Percentiles rank a stretch among this genome's conserved stretches.
Evolutionary conservation across 129 eudicot genomes (phyloP).

Genomic region (Lactuca sativa): DNA sequence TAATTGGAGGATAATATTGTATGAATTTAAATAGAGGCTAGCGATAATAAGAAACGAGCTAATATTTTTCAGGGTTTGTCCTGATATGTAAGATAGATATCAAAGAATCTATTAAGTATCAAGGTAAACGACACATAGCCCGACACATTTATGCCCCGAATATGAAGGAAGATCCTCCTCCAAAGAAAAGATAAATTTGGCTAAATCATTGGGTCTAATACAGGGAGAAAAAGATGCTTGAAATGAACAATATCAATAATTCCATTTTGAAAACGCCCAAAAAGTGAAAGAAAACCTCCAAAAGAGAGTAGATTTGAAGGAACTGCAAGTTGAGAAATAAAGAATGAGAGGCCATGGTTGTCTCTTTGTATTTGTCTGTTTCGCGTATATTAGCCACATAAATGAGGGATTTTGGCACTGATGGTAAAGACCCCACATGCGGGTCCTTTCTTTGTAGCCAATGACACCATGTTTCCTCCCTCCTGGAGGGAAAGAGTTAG

Average conservation of each 20-base stretch:
- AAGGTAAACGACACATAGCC: constrained; percentile 36
- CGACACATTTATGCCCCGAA: constrained; percentile 47
- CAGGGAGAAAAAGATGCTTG: constrained; percentile 29
- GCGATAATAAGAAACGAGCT: constrained; percentile 3
- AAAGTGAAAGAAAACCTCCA: constrained; percentile 29
- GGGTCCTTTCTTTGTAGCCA: constrained; percentile 20
- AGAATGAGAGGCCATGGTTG: constrained; percentile 34
- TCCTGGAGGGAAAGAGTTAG: constrained; percentile 16
- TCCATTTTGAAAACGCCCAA: constrained; percentile 25
- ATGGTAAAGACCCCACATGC: constrained; percentile 26
- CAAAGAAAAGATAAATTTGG: constrained; percentile 32
- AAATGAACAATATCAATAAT: constrained; percentile 30
- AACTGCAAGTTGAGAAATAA: constrained; percentile 23
- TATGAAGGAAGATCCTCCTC: constrained; percentile 55
- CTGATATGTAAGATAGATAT: constrained; percentile 6
- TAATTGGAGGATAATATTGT: constrained; percentile 19
- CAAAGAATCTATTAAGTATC: constrained; percentile 20
- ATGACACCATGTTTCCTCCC: constrained; percentile 26
- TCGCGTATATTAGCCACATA: constrained; percentile 25
- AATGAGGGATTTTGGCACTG: constrained; percentile 23
- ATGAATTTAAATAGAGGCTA: constrained; percentile 15
- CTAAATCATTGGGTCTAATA: constrained; percentile 39
- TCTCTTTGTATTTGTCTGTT: constrained; percentile 26
- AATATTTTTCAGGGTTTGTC: constrained; percentile 35
- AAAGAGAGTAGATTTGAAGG: constrained; percentile 25